A percentile compares a stretch with the other conserved stretches of the same genome.
These are phyloP conservation scores for Trypanosoma scelopori DNA, from an alignment of 208 protist genomes.

Conservation along the genomic window DNA sequence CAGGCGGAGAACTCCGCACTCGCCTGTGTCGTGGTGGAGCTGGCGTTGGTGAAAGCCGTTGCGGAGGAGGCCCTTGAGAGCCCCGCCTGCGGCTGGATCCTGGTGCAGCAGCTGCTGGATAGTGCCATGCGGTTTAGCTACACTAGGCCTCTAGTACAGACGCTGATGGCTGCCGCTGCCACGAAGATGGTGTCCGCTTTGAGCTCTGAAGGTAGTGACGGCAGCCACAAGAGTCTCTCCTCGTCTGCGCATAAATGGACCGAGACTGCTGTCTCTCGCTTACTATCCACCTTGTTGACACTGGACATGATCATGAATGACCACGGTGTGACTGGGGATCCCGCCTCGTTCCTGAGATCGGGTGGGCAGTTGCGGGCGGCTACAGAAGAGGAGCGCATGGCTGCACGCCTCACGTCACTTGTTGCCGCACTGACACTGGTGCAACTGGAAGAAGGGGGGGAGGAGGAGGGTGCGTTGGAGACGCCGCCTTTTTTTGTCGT, in stretches of 20 bases:
- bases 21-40: constrained; percentile 57
- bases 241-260: constrained; percentile 6
- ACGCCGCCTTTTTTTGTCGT: constrained; percentile 8
- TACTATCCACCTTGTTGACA: constrained; percentile 13
- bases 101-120: constrained; percentile 44
- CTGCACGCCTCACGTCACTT: constrained; percentile 33
- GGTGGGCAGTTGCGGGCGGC: background rate
- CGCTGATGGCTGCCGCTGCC: constrained; percentile 22
- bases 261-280: constrained; percentile 2
- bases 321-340: constrained; percentile 8
- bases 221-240: background rate
- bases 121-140: constrained; percentile 51
- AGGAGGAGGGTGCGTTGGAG: background rate
- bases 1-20: constrained; percentile 60
- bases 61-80: constrained; percentile 68
- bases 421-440: constrained; percentile 34
- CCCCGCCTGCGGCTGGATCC: constrained; percentile 44
- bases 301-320: constrained; percentile 20
- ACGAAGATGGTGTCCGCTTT: constrained; percentile 31
- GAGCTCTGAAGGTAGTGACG: background rate
- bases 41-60: constrained; percentile 63
- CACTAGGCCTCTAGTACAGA: constrained; percentile 37
- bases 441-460: constrained; percentile 1
- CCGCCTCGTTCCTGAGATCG: constrained; percentile 11
- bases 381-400: constrained; percentile 22